Conservation (phyloP, 805 yeast genomes). For the Yarrowia phangngaensis region DNA sequence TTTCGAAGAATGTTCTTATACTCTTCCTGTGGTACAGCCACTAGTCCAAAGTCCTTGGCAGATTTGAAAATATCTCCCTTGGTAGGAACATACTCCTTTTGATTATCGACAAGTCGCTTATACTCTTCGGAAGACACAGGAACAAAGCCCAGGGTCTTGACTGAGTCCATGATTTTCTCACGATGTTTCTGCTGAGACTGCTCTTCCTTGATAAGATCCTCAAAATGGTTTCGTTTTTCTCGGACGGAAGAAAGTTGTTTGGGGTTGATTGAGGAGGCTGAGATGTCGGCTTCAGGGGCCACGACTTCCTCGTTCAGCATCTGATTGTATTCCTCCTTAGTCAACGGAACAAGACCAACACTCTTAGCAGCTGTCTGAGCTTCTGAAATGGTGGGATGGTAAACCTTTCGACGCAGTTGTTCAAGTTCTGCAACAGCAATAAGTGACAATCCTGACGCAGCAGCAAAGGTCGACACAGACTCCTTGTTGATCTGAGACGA, state of each 20-base stretch:
- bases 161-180: slow-evolving; percentile 36
- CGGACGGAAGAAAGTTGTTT: slow-evolving; percentile 33
- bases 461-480: slow-evolving; percentile 2
- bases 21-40: slow-evolving; percentile 47
- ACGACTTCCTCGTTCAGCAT: slow-evolving; percentile 7
- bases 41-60: slow-evolving; percentile 46
- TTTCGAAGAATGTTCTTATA: slow-evolving; percentile 40
- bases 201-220: slow-evolving; percentile 34
- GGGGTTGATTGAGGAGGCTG: slow-evolving; percentile 16
- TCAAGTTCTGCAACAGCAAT: background rate
- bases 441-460: slow-evolving; percentile 22
- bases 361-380: slow-evolving; percentile 26
- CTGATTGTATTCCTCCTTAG: slow-evolving; percentile 26
- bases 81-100: slow-evolving; percentile 38
- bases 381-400: slow-evolving; percentile 17
- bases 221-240: slow-evolving; percentile 37
- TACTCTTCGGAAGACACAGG: slow-evolving; percentile 41
- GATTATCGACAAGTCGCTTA: slow-evolving; percentile 36
- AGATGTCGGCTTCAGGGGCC: slow-evolving; percentile 22
- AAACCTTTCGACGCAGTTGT: slow-evolving; percentile 16
- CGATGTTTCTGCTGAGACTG: slow-evolving; percentile 29
- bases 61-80: slow-evolving; percentile 38
- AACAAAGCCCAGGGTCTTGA: slow-evolving; percentile 38
- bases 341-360: slow-evolving; percentile 21
- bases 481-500: slow-evolving; percentile 3